Evolutionary conservation across 345 rosid genomes (phyloP).

Genomic region (Bruguiera parviflora): DNA sequence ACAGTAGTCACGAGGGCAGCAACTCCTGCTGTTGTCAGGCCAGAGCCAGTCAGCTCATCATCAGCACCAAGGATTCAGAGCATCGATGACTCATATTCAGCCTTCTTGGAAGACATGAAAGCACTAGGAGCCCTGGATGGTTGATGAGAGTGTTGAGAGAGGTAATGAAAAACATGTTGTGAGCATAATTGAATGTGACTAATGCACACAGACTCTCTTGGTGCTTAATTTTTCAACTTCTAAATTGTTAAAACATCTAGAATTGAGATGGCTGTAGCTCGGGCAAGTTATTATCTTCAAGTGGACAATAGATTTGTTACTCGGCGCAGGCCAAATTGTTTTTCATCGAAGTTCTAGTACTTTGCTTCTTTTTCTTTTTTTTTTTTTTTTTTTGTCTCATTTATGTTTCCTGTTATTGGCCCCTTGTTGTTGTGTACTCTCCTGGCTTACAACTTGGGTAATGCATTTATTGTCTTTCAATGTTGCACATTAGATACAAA

Average conservation of each 20-base stretch:
- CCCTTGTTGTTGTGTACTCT: background rate
- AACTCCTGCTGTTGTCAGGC: conserved; percentile 42
- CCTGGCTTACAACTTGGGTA: background rate
- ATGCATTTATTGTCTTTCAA: too few relatives aligned
- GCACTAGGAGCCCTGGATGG: conserved; percentile 95
- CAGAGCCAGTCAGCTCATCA: conserved; percentile 39
- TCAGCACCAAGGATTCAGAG: conserved; percentile 60
- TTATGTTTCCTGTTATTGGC: background rate
- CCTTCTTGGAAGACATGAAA: conserved; percentile 97
- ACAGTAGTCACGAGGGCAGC: conserved; percentile 36
- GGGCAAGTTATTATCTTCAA: background rate
- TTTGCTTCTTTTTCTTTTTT: background rate
- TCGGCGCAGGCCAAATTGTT: background rate
- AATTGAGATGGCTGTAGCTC: conserved; percentile 1
- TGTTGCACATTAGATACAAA: too few relatives aligned
- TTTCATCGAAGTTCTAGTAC: background rate
- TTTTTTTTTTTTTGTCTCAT: background rate
- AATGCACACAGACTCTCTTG: background rate
- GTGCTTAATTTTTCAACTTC: background rate
- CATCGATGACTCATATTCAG: conserved; percentile 81
- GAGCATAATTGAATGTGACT: background rate
- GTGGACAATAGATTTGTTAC: background rate
- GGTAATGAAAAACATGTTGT: background rate
- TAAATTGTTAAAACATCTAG: conserved; percentile 1
- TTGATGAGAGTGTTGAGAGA: conserved; percentile 23